Conservation (phyloP, 1,284 basidiomycete genomes). For the Chiua sp. region DNA sequence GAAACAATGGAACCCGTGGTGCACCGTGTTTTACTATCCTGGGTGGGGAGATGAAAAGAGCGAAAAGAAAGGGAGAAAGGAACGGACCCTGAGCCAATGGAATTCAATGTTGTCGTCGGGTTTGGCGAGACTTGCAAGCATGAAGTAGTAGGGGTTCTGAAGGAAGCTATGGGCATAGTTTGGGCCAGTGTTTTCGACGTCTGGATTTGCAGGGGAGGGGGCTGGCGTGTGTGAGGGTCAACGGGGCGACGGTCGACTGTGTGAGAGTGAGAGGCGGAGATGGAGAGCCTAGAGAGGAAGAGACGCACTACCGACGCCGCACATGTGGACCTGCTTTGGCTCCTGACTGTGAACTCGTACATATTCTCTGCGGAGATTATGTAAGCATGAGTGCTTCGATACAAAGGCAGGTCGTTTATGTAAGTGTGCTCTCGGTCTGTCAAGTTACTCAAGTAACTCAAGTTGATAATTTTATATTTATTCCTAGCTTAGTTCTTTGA, state of each 20-base stretch:
- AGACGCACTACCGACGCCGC: slow-evolving; percentile 88
- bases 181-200: slow-evolving; percentile 41
- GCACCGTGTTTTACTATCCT: slow-evolving; percentile 77
- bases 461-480: no score
- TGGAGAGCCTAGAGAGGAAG: slow-evolving; percentile 5
- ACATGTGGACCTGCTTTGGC: slow-evolving; percentile 92
- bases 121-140: slow-evolving; percentile 89
- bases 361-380: slow-evolving; percentile 70
- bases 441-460: no score
- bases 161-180: slow-evolving; percentile 57
- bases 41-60: slow-evolving; percentile 7
- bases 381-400: no score
- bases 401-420: no score
- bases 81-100: slow-evolving; percentile 78
- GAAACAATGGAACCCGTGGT: slow-evolving; percentile 89
- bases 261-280: slow-evolving; percentile 12
- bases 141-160: slow-evolving; percentile 94
- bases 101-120: slow-evolving; percentile 90
- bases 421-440: no score
- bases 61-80: not conserved
- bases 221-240: slow-evolving; percentile 58
- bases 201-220: slow-evolving; percentile 28
- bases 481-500: no score
- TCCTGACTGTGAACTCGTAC: slow-evolving; percentile 82
- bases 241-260: slow-evolving; percentile 89